Base-by-base conservation (phyloP, 768 basidiomycete genomes). In the Mycena haematopus region DNA sequence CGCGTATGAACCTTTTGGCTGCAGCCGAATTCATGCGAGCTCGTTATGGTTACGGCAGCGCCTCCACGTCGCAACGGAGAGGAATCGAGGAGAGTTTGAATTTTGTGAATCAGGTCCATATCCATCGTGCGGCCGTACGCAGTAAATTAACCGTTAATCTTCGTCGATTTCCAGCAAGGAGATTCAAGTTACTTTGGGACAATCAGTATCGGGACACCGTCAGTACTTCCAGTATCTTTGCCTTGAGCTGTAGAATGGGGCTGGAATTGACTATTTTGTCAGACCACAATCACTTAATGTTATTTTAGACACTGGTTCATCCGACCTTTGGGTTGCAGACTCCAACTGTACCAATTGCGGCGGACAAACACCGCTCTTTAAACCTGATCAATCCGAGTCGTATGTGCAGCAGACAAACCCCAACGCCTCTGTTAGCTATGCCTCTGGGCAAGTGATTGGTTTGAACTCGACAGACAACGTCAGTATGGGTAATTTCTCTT, bases 291-390 rank as follows among this genome's bases (percentile, higher is more conserved):
- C 77, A 2, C 89, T 97, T 70, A 80, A 87, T 56, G 80, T 97
- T 57, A 86, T 97, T 58, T 84, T 98, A 36, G 96, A 98, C 74
- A 98, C 96, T 0, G 95, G 95, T 19, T 93, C 91, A 0, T 87
- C 87, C 24, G 96, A 98, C 75, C 78, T 98, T 6, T 99, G 95
- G 96, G 82, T 99, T 7, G 88, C 89, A 0, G 80, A 81, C 17
- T 72, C 75, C 0, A 51, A 70, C 24, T 94, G 85, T 70, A 21
- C 6, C 13, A 65, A 60, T 56, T 92, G 89, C 66, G 60, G 65
- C 17, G 2, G 55, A 0, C 57, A 57, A 21, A 77, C 82, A 0
- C 83, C 86, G 0, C 36, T 78, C 42, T 90, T 85, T 69, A 71
- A 85, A 57, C 31, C 79, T 0, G 31, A 77, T 3, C 65, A 70